Evolutionary conservation across 2,329 filamentous ascomycete genomes (phyloP).

Genomic region (Albifimbria verrucaria): DNA sequence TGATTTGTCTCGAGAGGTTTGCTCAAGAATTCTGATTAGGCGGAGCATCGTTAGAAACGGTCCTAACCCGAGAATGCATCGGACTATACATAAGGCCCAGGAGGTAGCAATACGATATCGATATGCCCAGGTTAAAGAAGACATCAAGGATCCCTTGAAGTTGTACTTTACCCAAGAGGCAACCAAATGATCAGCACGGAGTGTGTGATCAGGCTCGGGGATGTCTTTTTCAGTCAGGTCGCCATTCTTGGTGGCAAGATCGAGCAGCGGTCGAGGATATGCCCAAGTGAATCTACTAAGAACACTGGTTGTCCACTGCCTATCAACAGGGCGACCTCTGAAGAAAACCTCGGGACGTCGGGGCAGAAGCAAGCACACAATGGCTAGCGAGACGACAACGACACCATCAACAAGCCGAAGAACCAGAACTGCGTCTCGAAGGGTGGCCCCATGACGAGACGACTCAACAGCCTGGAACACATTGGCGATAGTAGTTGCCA

Average conservation of each 20-base stretch:
- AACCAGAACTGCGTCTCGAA: conserved; percentile 38
- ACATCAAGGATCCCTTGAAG: conserved; percentile 54
- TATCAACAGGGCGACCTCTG: conserved; percentile 58
- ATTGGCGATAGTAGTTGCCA: conserved; percentile 40
- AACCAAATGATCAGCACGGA: conserved; percentile 47
- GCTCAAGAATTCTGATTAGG: conserved; percentile 64
- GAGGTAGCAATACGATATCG: conserved; percentile 54
- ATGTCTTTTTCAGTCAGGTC: conserved; percentile 61
- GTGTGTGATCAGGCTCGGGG: conserved; percentile 55
- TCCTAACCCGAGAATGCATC: conserved; percentile 60
- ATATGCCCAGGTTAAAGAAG: conserved; percentile 57
- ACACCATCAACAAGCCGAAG: conserved; percentile 44
- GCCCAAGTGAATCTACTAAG: conserved; percentile 61
- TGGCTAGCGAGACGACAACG: conserved; percentile 39
- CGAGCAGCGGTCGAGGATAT: conserved; percentile 59
- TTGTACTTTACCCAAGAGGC: conserved; percentile 45
- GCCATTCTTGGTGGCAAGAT: conserved; percentile 52
- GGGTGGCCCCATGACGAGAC: conserved; percentile 23
- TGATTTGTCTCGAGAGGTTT: conserved; percentile 38
- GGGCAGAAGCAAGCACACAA: conserved; percentile 55
- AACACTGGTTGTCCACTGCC: conserved; percentile 58
- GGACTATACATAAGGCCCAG: conserved; percentile 51
- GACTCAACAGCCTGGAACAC: conserved; percentile 42
- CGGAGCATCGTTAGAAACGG: conserved; percentile 68
- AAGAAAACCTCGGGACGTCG: conserved; percentile 66